Evolutionary conservation across 177 flowering plant species (phyloP).

Genomic region (Vitis hybrid): DNA sequence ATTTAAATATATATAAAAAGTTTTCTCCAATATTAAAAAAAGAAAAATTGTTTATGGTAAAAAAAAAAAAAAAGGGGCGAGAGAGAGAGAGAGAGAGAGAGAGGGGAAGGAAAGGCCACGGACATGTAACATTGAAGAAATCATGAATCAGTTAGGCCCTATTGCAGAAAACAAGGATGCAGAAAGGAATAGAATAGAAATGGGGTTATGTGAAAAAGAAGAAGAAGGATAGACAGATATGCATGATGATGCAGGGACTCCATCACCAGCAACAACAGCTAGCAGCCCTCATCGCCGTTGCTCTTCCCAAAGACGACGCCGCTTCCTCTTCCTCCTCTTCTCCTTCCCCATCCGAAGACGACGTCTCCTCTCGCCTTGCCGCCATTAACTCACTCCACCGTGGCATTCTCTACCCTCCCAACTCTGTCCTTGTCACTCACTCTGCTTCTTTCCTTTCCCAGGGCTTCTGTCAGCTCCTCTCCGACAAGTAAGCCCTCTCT

Average conservation of each 20-base stretch:
- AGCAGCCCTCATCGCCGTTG: slow-evolving; percentile 75
- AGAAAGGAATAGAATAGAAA: background rate
- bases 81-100: accelerated
- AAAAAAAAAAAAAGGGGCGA: no score
- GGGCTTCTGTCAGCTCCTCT: slow-evolving; percentile 77
- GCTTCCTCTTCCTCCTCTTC: slow-evolving; percentile 19
- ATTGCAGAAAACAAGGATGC: no score
- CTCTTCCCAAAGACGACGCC: slow-evolving; percentile 62
- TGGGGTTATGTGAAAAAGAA: slow-evolving; percentile 24
- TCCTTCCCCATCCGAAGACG: slow-evolving; percentile 27
- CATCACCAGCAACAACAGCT: slow-evolving; percentile 90
- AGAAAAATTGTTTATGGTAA: no score
- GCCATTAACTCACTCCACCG: slow-evolving; percentile 83
- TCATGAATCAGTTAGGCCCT: no score
- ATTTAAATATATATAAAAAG: no score
- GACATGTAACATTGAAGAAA: no score
- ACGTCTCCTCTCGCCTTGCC: slow-evolving; percentile 45
- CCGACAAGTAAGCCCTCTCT: slow-evolving; percentile 62
- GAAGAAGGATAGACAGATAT: slow-evolving; percentile 36
- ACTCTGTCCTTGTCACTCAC: slow-evolving; percentile 80
- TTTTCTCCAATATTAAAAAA: no score
- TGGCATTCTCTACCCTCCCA: slow-evolving; percentile 78
- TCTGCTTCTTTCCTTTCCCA: slow-evolving; percentile 81
- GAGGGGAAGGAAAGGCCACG: no score
- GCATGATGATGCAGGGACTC: slow-evolving; percentile 64